A percentile compares a stretch with the other conserved stretches of the same genome.
Evolutionary conservation across 768 basidiomycete species (phyloP).

Genomic region (Phaeotremella skinneri): DNA sequence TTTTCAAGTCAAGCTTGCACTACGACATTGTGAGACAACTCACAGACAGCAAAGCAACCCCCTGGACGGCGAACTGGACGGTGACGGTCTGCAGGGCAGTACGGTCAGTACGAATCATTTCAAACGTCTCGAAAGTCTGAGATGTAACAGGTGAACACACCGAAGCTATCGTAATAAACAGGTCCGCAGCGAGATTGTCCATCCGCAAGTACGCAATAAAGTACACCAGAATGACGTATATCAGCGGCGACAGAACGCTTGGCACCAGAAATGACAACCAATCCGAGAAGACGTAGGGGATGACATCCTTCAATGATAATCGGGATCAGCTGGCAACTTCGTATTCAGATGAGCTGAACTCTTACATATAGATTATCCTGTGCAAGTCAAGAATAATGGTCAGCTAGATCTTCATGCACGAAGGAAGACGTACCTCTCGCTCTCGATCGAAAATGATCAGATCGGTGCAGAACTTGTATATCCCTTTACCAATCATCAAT

Average conservation of each 20-base stretch:
- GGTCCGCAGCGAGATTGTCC: slow-evolving; percentile 51
- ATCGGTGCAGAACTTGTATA: slow-evolving; percentile 52
- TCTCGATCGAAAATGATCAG: slow-evolving; percentile 57
- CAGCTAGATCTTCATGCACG: slow-evolving; percentile 2
- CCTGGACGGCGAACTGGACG: slow-evolving; percentile 37
- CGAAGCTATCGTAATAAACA: slow-evolving; percentile 52
- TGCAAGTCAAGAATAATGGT: slow-evolving; percentile 17
- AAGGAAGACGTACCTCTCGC: slow-evolving; percentile 48
- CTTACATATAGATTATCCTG: slow-evolving; percentile 41
- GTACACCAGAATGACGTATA: slow-evolving; percentile 50
- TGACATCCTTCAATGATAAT: slow-evolving; percentile 42
- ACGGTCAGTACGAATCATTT: not conserved
- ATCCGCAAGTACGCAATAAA: slow-evolving; percentile 51
- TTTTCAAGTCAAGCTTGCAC: not conserved
- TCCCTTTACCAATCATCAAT: slow-evolving; percentile 32
- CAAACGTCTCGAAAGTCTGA: no score
- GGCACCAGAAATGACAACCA: slow-evolving; percentile 53
- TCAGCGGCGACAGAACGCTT: slow-evolving; percentile 49
- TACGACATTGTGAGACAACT: not conserved
- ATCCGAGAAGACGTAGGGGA: slow-evolving; percentile 54
- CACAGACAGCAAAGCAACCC: slow-evolving; percentile 28
- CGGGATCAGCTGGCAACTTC: not conserved
- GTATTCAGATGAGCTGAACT: not conserved
- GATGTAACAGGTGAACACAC: slow-evolving; percentile 24
- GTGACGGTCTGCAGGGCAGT: slow-evolving; percentile 24